Conservation (phyloP, 768 basidiomycete genomes). For the Naganishia onofrii region DNA sequence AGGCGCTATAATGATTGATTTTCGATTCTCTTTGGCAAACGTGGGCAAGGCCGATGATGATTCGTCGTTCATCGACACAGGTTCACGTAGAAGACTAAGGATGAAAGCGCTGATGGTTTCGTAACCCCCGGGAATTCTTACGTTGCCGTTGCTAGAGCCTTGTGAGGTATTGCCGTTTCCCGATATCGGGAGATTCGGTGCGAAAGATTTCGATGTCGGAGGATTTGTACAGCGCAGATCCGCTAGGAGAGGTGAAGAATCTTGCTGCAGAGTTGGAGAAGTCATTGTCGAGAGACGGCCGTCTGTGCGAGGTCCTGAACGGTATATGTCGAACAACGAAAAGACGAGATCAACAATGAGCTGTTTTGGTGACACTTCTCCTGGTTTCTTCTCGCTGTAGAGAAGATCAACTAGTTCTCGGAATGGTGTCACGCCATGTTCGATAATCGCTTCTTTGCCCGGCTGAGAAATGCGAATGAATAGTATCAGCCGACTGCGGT, state of each 20-base stretch:
- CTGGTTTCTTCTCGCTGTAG: conserved; percentile 97
- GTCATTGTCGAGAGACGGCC: neutral
- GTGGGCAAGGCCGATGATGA: too few relatives aligned
- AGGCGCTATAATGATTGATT: conserved; percentile 25
- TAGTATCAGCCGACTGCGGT: neutral
- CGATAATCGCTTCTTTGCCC: conserved; percentile 86
- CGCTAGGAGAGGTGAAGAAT: neutral
- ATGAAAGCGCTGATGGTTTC: conserved; percentile 14
- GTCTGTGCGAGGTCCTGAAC: neutral
- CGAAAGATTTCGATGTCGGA: neutral
- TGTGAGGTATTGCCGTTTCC: neutral
- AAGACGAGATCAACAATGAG: conserved; percentile 83
- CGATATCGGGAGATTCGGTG: neutral
- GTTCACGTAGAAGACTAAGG: conserved; percentile 10
- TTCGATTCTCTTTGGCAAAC: neutral
- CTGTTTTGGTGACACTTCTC: conserved; percentile 83
- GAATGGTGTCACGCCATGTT: conserved; percentile 82
- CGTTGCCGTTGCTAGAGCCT: too few relatives aligned
- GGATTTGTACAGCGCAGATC: neutral
- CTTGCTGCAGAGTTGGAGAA: neutral
- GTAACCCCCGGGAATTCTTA: neutral
- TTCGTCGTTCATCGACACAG: neutral
- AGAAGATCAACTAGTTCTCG: conserved; percentile 75
- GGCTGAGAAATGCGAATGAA: conserved; percentile 54
- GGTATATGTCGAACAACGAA: conserved; percentile 84